Evolutionary conservation across 352 stramenopile genomes (phyloP).

Genomic region (Aphanomyces euteiches): DNA sequence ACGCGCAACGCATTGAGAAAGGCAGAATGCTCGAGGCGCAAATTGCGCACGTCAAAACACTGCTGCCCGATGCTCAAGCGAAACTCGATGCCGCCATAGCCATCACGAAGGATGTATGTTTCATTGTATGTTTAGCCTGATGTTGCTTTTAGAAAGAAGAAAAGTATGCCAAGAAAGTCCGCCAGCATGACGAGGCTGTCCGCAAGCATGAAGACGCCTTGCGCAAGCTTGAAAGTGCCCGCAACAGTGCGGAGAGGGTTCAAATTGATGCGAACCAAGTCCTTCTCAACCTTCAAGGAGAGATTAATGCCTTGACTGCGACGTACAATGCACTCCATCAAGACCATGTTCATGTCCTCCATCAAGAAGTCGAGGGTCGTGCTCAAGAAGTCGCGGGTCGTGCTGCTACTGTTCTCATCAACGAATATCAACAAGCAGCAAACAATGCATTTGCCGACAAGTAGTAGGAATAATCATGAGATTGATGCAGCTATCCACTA

Average conservation of each 20-base stretch:
- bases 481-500: background rate
- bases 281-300: too few species aligned
- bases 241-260: too few species aligned
- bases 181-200: too few species aligned
- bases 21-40: background rate
- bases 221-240: too few species aligned
- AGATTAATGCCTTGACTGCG: too few species aligned
- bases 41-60: too few species aligned
- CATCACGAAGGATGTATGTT: constrained; percentile 2
- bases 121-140: too few species aligned
- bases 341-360: constrained; percentile 8
- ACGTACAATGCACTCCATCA: constrained; percentile 1
- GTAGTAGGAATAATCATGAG: background rate
- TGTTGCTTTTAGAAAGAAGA: too few species aligned
- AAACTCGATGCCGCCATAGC: constrained; percentile 5
- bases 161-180: too few species aligned
- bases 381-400: background rate
- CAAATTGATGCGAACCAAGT: too few species aligned
- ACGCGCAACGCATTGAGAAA: constrained; percentile 4
- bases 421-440: background rate
- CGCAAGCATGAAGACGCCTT: too few species aligned
- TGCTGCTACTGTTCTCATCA: background rate
- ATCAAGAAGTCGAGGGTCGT: constrained; percentile 1
- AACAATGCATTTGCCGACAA: too few species aligned
- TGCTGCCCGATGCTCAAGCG: background rate